Evolutionary conservation across 2,329 filamentous ascomycete species (phyloP).

Genomic region (Thyridium curvatum): DNA sequence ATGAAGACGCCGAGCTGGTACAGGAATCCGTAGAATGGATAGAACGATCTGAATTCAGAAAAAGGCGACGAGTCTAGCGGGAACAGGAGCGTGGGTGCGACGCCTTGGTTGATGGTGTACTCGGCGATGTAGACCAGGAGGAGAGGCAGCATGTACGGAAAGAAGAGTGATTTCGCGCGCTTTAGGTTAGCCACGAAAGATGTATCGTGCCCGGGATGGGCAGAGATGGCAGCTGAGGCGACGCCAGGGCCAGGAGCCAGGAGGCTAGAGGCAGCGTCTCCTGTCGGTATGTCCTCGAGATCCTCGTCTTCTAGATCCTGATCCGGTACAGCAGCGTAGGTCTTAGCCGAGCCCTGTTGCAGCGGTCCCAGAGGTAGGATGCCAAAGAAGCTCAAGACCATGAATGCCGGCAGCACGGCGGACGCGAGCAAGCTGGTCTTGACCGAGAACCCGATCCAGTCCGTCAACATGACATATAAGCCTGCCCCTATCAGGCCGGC

Average conservation of each 20-base stretch:
- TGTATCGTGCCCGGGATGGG: no score
- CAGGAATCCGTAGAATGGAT: constrained; percentile 89
- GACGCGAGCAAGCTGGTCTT: constrained; percentile 68
- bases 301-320: constrained; percentile 29
- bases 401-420: constrained; percentile 71
- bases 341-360: constrained; percentile 35
- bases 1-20: constrained; percentile 96
- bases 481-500: constrained; percentile 84
- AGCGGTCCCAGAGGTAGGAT: constrained; percentile 67
- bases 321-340: constrained; percentile 48
- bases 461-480: constrained; percentile 80
- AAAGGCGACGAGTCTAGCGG: constrained; percentile 74
- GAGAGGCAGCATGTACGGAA: constrained; percentile 82
- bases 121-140: constrained; percentile 91
- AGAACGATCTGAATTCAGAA: constrained; percentile 75
- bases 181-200: constrained; percentile 46
- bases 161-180: constrained; percentile 64
- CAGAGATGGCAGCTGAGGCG: constrained; percentile 31
- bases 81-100: constrained; percentile 84
- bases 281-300: constrained; percentile 25
- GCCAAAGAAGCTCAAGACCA: constrained; percentile 81
- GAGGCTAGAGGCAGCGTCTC: constrained; percentile 38
- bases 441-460: constrained; percentile 69
- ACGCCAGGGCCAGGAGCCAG: constrained; percentile 36
- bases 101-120: constrained; percentile 96